phyloP scores from a whole-genome alignment of 306 rosid species.

The Albizia julibrissin region DNA sequence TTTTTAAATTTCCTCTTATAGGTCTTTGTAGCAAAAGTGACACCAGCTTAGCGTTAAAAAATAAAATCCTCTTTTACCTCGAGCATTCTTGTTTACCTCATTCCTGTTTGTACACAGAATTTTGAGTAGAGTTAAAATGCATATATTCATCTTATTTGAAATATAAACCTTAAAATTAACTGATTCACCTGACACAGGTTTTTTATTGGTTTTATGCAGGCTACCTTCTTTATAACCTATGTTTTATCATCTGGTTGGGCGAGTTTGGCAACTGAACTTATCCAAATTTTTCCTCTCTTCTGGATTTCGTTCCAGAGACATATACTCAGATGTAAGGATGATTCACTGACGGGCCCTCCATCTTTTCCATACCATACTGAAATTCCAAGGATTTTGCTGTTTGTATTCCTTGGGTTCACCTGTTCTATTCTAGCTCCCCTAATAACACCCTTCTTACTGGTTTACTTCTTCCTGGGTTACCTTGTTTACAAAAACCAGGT shows the following conservation, averaged over 20 bases:
- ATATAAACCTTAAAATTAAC: slow-evolving; percentile 7
- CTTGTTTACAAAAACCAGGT: slow-evolving; percentile 91
- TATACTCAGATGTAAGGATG: slow-evolving; percentile 52
- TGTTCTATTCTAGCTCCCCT: slow-evolving; percentile 87
- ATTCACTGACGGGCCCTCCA: slow-evolving; percentile 36
- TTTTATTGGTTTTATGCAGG: slow-evolving; percentile 48
- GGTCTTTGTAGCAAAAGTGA: not conserved
- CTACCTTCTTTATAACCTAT: slow-evolving; percentile 82
- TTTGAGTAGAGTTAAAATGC: not conserved
- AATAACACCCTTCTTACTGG: slow-evolving; percentile 78
- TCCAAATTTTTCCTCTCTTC: slow-evolving; percentile 70
- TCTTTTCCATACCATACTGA: slow-evolving; percentile 93
- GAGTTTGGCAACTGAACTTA: slow-evolving; percentile 78
- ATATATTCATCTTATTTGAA: not conserved
- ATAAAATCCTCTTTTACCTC: not conserved
- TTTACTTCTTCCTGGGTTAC: slow-evolving; percentile 84
- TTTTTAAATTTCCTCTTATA: not conserved
- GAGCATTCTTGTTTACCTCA: not conserved
- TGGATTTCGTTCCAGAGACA: slow-evolving; percentile 54
- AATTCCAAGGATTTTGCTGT: slow-evolving; percentile 80
- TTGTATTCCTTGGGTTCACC: slow-evolving; percentile 86
- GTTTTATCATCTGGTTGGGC: slow-evolving; percentile 98
- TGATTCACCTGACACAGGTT: slow-evolving; percentile 17
- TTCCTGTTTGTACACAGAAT: not conserved
- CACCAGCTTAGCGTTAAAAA: not conserved